phyloP scores from a whole-genome alignment of 495 filamentous ascomycete genomes.

The Neurospora discreta region DNA sequence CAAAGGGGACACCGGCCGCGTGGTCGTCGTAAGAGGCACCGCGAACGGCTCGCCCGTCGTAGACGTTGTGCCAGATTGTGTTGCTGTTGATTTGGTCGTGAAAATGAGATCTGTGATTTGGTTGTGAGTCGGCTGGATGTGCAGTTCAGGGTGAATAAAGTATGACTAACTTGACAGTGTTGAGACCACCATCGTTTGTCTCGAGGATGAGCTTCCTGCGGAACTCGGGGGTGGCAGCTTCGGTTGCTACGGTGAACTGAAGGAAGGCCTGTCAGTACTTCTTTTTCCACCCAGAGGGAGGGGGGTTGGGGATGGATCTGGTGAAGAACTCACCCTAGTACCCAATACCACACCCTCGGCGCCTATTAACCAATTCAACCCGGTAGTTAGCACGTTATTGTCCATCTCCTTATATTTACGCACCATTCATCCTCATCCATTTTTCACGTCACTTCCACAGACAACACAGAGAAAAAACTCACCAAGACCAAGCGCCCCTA shows the following conservation, averaged over 20 bases:
- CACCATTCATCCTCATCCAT: neutral
- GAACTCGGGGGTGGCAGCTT: slow-evolving; percentile 49
- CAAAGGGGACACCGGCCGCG: slow-evolving; percentile 39
- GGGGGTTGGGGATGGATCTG: neutral
- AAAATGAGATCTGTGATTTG: slow-evolving; percentile 38
- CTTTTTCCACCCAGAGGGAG: neutral
- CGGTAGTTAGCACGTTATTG: neutral
- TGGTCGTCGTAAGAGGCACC: slow-evolving; percentile 50
- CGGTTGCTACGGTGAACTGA: slow-evolving; percentile 49
- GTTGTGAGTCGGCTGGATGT: neutral
- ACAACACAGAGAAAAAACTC: slow-evolving; percentile 1
- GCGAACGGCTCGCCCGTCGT: slow-evolving; percentile 53
- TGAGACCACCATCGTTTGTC: slow-evolving; percentile 50
- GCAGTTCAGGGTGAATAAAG: too few species aligned
- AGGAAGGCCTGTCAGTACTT: neutral
- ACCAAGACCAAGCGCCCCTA: slow-evolving; percentile 54
- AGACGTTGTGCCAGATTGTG: slow-evolving; percentile 51
- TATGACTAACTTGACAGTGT: slow-evolving; percentile 43
- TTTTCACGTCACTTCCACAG: neutral
- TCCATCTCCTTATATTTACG: neutral
- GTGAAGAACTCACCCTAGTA: slow-evolving; percentile 40
- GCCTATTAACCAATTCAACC: slow-evolving; percentile 7
- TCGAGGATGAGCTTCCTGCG: slow-evolving; percentile 51
- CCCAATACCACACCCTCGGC: slow-evolving; percentile 60
- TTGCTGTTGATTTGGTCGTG: slow-evolving; percentile 62